phyloP scores from a whole-genome alignment of 2,329 filamentous ascomycete genomes.

The Colletotrichum higginsianum region DNA sequence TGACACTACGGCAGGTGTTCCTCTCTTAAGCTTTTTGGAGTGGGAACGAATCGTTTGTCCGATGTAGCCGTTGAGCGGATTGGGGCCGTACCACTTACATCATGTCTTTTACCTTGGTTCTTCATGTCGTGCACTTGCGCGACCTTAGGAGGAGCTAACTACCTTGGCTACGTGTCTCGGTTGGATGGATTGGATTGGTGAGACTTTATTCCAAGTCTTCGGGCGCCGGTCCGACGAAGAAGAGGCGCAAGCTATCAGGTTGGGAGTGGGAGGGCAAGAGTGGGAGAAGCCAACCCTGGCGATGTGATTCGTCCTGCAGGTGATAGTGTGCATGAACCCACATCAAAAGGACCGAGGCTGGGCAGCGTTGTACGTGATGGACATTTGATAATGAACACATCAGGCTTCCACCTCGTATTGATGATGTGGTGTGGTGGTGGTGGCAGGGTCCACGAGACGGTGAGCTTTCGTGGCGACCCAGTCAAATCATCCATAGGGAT shows the following conservation, averaged over 20 bases:
- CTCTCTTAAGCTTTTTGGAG: slow-evolving; percentile 25
- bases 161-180: no score
- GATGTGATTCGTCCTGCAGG: slow-evolving; percentile 36
- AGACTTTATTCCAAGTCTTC: slow-evolving; percentile 8
- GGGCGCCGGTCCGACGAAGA: slow-evolving; percentile 2
- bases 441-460: not conserved
- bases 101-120: no score
- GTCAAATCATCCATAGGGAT: not conserved
- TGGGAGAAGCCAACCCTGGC: slow-evolving; percentile 5
- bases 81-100: no score
- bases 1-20: slow-evolving; percentile 35
- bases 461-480: not conserved
- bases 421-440: not conserved
- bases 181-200: not conserved
- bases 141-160: no score
- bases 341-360: slow-evolving; percentile 24
- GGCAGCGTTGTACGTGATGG: not conserved
- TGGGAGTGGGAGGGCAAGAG: not conserved
- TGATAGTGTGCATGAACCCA: slow-evolving; percentile 1
- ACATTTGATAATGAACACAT: slow-evolving; percentile 15
- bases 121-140: no score
- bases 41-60: slow-evolving; percentile 27
- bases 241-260: not conserved
- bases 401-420: slow-evolving; percentile 21
- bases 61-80: not conserved